A percentile compares a stretch with the other conserved stretches of the same genome.
phyloP scores from a whole-genome alignment of 2,329 filamentous ascomycete species.

The Diaporthe humulicola region DNA sequence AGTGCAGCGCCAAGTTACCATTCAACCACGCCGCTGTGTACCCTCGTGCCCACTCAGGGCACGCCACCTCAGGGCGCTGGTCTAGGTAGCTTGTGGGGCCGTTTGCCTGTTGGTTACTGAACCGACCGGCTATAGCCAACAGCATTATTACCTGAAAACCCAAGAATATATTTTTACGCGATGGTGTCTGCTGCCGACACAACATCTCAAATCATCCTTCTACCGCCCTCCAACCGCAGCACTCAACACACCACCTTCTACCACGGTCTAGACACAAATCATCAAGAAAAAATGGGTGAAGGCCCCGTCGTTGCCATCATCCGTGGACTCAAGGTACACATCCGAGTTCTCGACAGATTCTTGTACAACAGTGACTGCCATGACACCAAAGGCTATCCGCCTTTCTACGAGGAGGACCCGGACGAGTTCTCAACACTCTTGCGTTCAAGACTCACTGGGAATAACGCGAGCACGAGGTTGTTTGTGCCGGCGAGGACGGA shows the following conservation, averaged over 20 bases:
- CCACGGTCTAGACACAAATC: neutral
- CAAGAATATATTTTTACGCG: neutral
- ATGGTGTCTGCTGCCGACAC: neutral
- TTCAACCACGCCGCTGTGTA: too few relatives aligned
- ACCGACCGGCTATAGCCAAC: neutral
- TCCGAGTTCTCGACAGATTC: neutral
- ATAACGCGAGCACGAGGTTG: neutral
- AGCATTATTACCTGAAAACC: neutral
- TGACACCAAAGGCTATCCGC: neutral
- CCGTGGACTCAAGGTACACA: neutral
- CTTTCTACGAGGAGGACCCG: neutral
- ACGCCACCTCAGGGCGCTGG: too few relatives aligned
- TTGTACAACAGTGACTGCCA: neutral
- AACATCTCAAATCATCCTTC: neutral
- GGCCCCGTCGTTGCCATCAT: neutral
- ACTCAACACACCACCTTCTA: neutral
- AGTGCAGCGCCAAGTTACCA: too few relatives aligned
- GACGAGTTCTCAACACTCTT: neutral
- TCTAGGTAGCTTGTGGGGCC: neutral
- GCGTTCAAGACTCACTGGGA: neutral
- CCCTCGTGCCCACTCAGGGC: too few relatives aligned
- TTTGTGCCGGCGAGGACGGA: neutral
- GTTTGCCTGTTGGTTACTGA: neutral
- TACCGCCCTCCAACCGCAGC: too few relatives aligned
- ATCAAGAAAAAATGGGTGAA: conserved; percentile 5